These are phyloP conservation scores for Stropharia rugosoannulata DNA, from an alignment of 768 basidiomycete genomes.

Conservation along the genomic window DNA sequence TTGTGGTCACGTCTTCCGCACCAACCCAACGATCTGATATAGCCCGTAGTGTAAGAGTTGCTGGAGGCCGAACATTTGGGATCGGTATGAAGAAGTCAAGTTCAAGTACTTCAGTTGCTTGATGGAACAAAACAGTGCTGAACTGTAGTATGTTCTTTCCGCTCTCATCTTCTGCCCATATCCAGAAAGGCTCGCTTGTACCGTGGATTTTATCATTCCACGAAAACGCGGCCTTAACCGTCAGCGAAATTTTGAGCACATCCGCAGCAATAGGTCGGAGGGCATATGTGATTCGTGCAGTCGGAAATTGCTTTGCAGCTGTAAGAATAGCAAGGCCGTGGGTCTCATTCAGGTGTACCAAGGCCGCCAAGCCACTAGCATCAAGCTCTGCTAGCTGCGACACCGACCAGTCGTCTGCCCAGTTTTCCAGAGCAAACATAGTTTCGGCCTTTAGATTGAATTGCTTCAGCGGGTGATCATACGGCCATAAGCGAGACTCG, in stretches of 20 bases:
- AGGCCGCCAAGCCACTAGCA: conserved; percentile 68
- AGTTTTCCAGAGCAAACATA: conserved; percentile 72
- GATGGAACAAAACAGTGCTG: conserved; percentile 68
- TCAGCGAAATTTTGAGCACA: conserved; percentile 73
- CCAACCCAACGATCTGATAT: conserved; percentile 94
- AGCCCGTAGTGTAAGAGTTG: conserved; percentile 70
- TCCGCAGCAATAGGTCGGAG: conserved; percentile 84
- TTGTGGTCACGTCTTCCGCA: conserved; percentile 70
- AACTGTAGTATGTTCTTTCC: conserved; percentile 83
- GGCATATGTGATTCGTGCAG: conserved; percentile 58
- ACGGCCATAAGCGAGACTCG: conserved; percentile 93
- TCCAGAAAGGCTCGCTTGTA: conserved; percentile 82
- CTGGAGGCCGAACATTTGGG: conserved; percentile 52
- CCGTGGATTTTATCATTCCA: conserved; percentile 83
- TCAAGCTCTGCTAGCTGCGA: conserved; percentile 68
- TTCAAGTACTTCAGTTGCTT: conserved; percentile 55
- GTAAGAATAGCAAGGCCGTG: conserved; percentile 79
- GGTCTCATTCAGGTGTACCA: conserved; percentile 82
- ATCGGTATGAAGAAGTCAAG: conserved; percentile 84
- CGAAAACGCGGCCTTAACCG: conserved; percentile 64
- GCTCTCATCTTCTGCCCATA: conserved; percentile 91
- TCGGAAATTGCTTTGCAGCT: conserved; percentile 86
- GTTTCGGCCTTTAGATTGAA: conserved; percentile 77
- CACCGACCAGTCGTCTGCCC: conserved; percentile 79
- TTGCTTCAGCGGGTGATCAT: conserved; percentile 86